Conservation (phyloP, 148 eudicot species). For the Polygonum aviculare region DNA sequence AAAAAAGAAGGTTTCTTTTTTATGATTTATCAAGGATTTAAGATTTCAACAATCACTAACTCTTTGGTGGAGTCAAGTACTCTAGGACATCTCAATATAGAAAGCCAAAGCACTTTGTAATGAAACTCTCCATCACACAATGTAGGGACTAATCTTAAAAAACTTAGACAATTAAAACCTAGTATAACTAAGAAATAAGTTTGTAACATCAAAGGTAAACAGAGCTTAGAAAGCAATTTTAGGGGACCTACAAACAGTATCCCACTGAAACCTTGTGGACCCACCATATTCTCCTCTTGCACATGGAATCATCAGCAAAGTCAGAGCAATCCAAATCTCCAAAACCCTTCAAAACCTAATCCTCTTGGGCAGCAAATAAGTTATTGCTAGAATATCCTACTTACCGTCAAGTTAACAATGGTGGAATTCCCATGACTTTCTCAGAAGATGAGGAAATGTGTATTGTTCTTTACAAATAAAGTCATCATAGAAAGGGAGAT, state of each 20-base stretch:
- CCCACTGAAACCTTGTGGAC: background rate
- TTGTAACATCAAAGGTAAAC: background rate
- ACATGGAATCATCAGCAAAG: background rate
- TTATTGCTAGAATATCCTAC: background rate
- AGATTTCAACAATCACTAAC: background rate
- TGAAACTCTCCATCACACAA: background rate
- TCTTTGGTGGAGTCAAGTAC: background rate
- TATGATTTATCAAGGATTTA: no score
- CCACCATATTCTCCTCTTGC: background rate
- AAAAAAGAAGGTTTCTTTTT: no score
- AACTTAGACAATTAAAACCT: background rate
- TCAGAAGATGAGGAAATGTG: no score
- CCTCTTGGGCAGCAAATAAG: no score
- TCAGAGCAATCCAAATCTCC: background rate
- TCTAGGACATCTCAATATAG: background rate
- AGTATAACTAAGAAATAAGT: background rate
- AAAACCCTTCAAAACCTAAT: background rate
- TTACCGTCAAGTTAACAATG: background rate
- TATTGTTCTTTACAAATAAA: background rate
- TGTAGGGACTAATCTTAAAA: background rate
- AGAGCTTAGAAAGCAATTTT: background rate
- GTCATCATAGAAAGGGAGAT: no score
- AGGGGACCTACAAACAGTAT: background rate
- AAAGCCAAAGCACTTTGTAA: background rate
- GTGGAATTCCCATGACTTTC: background rate